Evolutionary conservation across 2,329 filamentous ascomycete species (phyloP).

Genomic region (Fusarium albosuccineum): DNA sequence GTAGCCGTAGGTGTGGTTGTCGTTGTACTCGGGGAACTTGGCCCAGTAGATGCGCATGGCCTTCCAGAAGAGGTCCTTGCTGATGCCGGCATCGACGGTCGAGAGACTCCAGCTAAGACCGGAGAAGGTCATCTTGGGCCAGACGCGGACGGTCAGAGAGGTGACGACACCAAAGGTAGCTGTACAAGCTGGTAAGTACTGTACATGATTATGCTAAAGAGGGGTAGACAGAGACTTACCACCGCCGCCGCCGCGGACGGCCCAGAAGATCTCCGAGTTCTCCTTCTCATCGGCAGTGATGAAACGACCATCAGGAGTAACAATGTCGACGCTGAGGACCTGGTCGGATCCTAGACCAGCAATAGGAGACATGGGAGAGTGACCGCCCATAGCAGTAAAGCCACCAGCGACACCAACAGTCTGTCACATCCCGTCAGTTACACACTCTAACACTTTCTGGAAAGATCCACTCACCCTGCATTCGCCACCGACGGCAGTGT

Average conservation of each 20-base stretch:
- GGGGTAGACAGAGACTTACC: neutral
- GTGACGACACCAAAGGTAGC: conserved; percentile 58
- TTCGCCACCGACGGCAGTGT: conserved; percentile 66
- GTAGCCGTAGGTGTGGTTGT: conserved; percentile 48
- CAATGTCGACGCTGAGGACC: conserved; percentile 63
- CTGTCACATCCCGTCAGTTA: conserved; percentile 22
- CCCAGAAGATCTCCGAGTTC: conserved; percentile 65
- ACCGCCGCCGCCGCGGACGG: conserved; percentile 60
- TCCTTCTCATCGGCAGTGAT: conserved; percentile 55
- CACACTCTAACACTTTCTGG: neutral
- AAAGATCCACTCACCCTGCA: conserved; percentile 50
- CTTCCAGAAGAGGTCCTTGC: conserved; percentile 50
- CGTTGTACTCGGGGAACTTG: conserved; percentile 49
- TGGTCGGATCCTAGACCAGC: conserved; percentile 62
- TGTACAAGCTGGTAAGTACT: conserved; percentile 46
- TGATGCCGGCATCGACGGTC: conserved; percentile 44
- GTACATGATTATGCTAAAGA: neutral
- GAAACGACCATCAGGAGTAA: conserved; percentile 59
- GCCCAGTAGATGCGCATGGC: conserved; percentile 51
- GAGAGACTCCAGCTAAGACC: conserved; percentile 54
- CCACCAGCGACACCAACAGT: conserved; percentile 48
- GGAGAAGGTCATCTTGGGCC: conserved; percentile 49
- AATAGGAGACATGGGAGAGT: conserved; percentile 60
- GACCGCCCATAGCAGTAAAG: conserved; percentile 58
- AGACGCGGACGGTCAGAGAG: conserved; percentile 53